phyloP scores from a whole-genome alignment of 2,329 filamentous ascomycete species.

The Botrytis byssoidea region DNA sequence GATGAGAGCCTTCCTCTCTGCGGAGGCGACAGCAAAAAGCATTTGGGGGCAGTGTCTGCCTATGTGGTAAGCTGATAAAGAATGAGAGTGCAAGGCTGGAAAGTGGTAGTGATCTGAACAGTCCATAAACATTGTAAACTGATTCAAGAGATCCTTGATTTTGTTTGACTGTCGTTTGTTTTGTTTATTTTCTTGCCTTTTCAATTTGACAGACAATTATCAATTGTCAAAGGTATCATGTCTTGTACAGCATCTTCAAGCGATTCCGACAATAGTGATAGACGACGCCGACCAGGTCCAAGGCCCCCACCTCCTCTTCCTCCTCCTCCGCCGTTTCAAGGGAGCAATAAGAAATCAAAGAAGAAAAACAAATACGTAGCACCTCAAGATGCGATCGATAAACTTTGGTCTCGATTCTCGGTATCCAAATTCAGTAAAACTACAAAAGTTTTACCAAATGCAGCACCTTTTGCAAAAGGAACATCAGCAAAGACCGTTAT shows the following conservation, averaged over 20 bases:
- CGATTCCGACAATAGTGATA: constrained; percentile 28
- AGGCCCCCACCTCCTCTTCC: constrained; percentile 19
- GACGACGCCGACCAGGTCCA: constrained; percentile 1
- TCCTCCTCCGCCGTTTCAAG: constrained; percentile 21
- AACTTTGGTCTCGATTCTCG: constrained; percentile 63
- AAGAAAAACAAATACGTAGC: constrained; percentile 57
- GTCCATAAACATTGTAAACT: background rate
- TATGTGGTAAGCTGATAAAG: constrained; percentile 4
- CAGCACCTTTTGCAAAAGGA: constrained; percentile 42
- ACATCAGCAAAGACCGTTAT: constrained; percentile 20
- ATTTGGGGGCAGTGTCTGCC: constrained; percentile 5
- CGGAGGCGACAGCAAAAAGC: constrained; percentile 5
- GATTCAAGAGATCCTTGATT: background rate
- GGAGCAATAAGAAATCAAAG: constrained; percentile 37
- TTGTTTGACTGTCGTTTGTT: background rate
- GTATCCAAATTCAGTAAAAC: constrained; percentile 64
- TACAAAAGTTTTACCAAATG: constrained; percentile 63
- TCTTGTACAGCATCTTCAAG: constrained; percentile 27
- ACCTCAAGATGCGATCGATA: constrained; percentile 65
- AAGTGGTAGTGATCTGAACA: background rate
- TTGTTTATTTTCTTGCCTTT: background rate
- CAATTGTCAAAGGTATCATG: constrained; percentile 18
- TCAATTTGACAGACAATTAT: background rate
- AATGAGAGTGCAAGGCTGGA: constrained; percentile 3
- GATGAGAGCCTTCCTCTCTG: background rate